These are phyloP conservation scores for Metarhizium album DNA, from an alignment of 2,329 filamentous ascomycete species.

Conservation along the genomic window DNA sequence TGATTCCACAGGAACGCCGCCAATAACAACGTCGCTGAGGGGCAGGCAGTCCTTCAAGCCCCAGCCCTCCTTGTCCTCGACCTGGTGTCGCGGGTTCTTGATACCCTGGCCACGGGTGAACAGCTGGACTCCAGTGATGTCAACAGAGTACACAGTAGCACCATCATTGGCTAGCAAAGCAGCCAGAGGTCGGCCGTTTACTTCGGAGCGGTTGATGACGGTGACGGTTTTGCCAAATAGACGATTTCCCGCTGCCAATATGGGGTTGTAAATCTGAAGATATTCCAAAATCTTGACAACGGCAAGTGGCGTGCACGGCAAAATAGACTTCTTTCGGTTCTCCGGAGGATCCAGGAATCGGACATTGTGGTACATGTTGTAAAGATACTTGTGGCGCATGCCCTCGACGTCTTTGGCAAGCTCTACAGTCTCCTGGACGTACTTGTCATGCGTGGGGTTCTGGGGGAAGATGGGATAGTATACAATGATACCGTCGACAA, in stretches of 20 bases:
- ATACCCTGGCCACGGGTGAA: slow-evolving; percentile 87
- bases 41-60: slow-evolving; percentile 71
- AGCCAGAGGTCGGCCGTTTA: slow-evolving; percentile 85
- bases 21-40: slow-evolving; percentile 87
- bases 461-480: slow-evolving; percentile 91
- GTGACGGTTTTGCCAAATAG: slow-evolving; percentile 91
- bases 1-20: slow-evolving; percentile 75
- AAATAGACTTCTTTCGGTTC: slow-evolving; percentile 76
- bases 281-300: slow-evolving; percentile 96
- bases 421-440: slow-evolving; percentile 88
- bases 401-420: slow-evolving; percentile 92
- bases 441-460: slow-evolving; percentile 79
- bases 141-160: slow-evolving; percentile 88
- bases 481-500: slow-evolving; percentile 84
- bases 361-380: slow-evolving; percentile 99
- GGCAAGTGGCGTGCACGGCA: slow-evolving; percentile 91
- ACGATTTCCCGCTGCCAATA: slow-evolving; percentile 84
- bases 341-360: slow-evolving; percentile 76
- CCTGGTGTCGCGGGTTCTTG: slow-evolving; percentile 75
- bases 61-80: slow-evolving; percentile 73
- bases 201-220: slow-evolving; percentile 92
- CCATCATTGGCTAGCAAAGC: slow-evolving; percentile 93
- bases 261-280: slow-evolving; percentile 91
- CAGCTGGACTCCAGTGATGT: slow-evolving; percentile 81
- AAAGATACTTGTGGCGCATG: slow-evolving; percentile 83